phyloP scores from a whole-genome alignment of 805 yeast genomes.

The Wickerhamiella sorbophila region DNA sequence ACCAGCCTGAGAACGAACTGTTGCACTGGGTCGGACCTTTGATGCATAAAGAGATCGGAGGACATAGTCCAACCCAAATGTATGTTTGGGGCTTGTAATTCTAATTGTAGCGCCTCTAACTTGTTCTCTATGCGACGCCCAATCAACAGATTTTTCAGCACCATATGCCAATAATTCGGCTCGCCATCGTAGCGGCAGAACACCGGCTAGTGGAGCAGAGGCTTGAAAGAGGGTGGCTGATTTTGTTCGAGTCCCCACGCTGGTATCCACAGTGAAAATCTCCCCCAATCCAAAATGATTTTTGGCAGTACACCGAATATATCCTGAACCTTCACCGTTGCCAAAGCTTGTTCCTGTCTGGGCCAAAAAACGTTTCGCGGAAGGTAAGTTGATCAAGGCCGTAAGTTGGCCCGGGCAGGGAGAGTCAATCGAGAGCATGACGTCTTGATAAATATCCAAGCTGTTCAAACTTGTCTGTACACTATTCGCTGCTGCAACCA shows the following conservation, averaged over 20 bases:
- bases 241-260: constrained; percentile 45
- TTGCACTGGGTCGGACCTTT: constrained; percentile 34
- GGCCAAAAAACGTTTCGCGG: constrained; percentile 54
- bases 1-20: constrained; percentile 45
- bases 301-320: constrained; percentile 53
- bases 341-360: constrained; percentile 94
- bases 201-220: constrained; percentile 37
- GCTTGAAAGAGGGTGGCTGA: constrained; percentile 40
- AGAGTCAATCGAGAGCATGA: constrained; percentile 13
- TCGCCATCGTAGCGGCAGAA: constrained; percentile 30
- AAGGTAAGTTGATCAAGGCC: constrained; percentile 12
- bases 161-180: constrained; percentile 38
- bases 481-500: constrained; percentile 20
- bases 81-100: constrained; percentile 27
- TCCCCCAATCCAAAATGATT: constrained; percentile 64
- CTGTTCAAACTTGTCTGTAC: constrained; percentile 19
- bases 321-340: constrained; percentile 94
- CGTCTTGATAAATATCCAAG: constrained; percentile 14
- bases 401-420: constrained; percentile 9
- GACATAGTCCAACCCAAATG: constrained; percentile 45
- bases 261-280: constrained; percentile 38
- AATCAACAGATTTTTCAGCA: constrained; percentile 37
- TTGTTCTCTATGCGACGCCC: constrained; percentile 42
- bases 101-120: constrained; percentile 32
- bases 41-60: constrained; percentile 42